Evolutionary conservation across 148 eudicot genomes (phyloP).

Genomic region (Limonium bicolor): DNA sequence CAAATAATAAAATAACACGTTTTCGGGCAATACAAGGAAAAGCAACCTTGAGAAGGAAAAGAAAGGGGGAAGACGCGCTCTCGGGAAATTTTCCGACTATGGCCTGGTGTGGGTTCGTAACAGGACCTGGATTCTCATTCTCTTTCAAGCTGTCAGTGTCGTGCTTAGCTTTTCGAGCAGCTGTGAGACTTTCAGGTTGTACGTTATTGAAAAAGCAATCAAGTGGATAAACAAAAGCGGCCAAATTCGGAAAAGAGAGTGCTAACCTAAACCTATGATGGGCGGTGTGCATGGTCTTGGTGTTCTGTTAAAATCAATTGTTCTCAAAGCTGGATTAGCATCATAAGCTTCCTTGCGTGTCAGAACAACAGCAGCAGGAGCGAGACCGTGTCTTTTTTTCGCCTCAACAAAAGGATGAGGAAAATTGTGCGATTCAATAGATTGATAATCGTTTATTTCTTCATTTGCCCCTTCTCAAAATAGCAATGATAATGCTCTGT

Average conservation of each 20-base stretch:
- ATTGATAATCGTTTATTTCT: conserved; percentile 66
- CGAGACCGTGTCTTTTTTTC: conserved; percentile 50
- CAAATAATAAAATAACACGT: no score
- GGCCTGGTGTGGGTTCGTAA: conserved; percentile 65
- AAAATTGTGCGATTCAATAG: conserved; percentile 70
- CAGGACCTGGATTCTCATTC: conserved; percentile 47
- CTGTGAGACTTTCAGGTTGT: conserved; percentile 13
- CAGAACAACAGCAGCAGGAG: conserved; percentile 78
- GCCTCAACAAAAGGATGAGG: conserved; percentile 64
- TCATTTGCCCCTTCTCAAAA: conserved; percentile 68
- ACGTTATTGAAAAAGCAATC: no score
- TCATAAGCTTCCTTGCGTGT: conserved; percentile 39
- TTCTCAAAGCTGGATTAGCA: no score
- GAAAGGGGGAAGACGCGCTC: no score
- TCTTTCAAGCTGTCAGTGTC: conserved; percentile 31
- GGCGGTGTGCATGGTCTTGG: conserved; percentile 56
- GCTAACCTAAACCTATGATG: conserved; percentile 40
- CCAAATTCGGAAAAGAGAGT: no score
- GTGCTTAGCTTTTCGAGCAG: conserved; percentile 39
- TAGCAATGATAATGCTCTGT: conserved; percentile 65
- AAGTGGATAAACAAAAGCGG: neutral
- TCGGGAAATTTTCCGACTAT: no score
- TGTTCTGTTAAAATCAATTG: no score
- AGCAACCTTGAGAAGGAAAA: no score
- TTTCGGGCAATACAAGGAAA: no score